Evolutionary conservation across 352 stramenopile species (phyloP).

Genomic region (Pilasporangium apinafurcum): DNA sequence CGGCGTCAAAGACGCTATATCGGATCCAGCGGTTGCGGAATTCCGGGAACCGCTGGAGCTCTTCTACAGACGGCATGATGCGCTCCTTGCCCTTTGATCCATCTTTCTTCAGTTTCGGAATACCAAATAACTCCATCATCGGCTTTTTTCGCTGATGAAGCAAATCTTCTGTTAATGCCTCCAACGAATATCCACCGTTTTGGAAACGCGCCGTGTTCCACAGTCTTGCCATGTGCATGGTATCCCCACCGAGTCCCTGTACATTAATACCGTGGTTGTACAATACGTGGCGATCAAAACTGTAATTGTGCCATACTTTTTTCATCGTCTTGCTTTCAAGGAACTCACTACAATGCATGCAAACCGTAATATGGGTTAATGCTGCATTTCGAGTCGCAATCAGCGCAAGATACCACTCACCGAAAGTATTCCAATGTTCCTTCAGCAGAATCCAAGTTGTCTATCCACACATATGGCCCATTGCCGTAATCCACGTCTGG

Average conservation of each 20-base stretch:
- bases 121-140: slow-evolving; percentile 98
- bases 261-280: slow-evolving; percentile 96
- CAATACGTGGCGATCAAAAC: slow-evolving; percentile 98
- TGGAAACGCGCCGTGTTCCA: slow-evolving; percentile 84
- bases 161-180: slow-evolving; percentile 88
- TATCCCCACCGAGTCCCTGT: slow-evolving; percentile 93
- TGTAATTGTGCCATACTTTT: slow-evolving; percentile 99
- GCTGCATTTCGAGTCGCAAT: neutral
- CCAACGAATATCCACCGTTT: slow-evolving; percentile 92
- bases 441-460: slow-evolving; percentile 90
- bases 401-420: slow-evolving; percentile 6
- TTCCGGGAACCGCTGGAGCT: slow-evolving; percentile 81
- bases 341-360: slow-evolving; percentile 81
- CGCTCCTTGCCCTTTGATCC: slow-evolving; percentile 86
- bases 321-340: slow-evolving; percentile 87
- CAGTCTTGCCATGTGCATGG: slow-evolving; percentile 99
- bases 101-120: slow-evolving; percentile 94
- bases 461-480: slow-evolving; percentile 86
- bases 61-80: slow-evolving; percentile 69
- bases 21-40: slow-evolving; percentile 92
- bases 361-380: neutral
- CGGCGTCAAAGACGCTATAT: slow-evolving; percentile 97
- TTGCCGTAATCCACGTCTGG: slow-evolving; percentile 96
- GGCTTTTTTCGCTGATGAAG: slow-evolving; percentile 88
- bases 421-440: slow-evolving; percentile 75